Conservation (phyloP, 2,329 filamentous ascomycete species). For the Fusarium sp. region DNA sequence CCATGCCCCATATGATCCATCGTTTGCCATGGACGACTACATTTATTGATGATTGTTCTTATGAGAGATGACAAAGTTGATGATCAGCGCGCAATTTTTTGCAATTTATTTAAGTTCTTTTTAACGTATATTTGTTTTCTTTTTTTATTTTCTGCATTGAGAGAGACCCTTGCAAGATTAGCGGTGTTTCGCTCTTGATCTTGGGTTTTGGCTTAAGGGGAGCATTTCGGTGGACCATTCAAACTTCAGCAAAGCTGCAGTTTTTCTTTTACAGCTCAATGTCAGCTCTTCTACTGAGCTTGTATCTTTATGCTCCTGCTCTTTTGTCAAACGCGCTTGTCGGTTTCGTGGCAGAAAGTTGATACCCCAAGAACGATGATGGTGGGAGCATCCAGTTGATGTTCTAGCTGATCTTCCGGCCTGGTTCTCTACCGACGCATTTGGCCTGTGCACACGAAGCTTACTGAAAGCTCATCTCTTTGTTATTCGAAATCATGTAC, state of each 20-base stretch:
- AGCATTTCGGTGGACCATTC: conserved; percentile 26
- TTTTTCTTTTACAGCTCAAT: conserved; percentile 32
- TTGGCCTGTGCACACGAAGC: conserved; percentile 36
- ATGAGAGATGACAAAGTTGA: conserved; percentile 51
- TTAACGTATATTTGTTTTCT: conserved; percentile 36
- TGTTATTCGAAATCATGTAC: conserved; percentile 39
- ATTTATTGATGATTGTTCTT: conserved; percentile 49
- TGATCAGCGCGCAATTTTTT: conserved; percentile 45
- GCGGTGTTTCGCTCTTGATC: conserved; percentile 31
- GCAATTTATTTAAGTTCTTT: conserved; percentile 24
- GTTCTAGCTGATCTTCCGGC: conserved; percentile 35
- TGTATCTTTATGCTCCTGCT: conserved; percentile 45
- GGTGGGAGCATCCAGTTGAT: conserved; percentile 43
- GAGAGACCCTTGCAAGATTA: conserved; percentile 19
- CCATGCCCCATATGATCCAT: conserved; percentile 52
- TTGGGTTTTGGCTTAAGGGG: conserved; percentile 30
- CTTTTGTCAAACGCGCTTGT: conserved; percentile 45
- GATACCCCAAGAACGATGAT: conserved; percentile 55
- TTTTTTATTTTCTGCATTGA: conserved; percentile 27
- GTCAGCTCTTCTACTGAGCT: conserved; percentile 40
- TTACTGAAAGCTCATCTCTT: conserved; percentile 32
- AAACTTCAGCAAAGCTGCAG: conserved; percentile 16
- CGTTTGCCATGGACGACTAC: conserved; percentile 48
- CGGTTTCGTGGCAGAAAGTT: conserved; percentile 51
- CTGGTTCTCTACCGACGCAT: conserved; percentile 23